phyloP scores from a whole-genome alignment of 345 rosid species.

The Gossypium herbaceum region DNA sequence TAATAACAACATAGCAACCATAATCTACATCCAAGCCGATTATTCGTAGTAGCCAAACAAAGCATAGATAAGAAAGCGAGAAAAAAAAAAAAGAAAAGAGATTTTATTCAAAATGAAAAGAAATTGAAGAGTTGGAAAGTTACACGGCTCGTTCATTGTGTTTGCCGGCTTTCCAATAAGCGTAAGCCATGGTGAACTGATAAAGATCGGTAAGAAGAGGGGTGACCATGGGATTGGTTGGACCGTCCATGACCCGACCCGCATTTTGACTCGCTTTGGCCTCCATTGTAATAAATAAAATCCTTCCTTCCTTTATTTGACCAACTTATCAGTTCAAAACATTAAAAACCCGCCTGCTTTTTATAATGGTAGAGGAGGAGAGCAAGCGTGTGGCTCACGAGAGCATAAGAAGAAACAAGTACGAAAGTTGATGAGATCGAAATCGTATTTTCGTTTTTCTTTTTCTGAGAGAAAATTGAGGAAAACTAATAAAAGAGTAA shows the following conservation, averaged over 20 bases:
- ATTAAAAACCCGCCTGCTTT: not conserved
- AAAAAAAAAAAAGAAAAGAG: not conserved
- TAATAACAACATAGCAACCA: not conserved
- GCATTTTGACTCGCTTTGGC: slow-evolving; percentile 16
- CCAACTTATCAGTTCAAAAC: not conserved
- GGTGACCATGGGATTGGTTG: slow-evolving; percentile 92
- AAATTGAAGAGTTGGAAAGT: slow-evolving; percentile 5
- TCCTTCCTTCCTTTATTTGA: not conserved
- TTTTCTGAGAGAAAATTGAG: not conserved
- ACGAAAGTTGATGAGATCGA: not conserved
- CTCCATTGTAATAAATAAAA: slow-evolving; percentile 22
- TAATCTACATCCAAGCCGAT: not conserved
- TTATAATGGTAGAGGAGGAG: not conserved
- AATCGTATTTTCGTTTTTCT: not conserved
- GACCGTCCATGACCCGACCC: slow-evolving; percentile 46
- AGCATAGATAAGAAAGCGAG: not conserved
- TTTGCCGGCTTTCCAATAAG: slow-evolving; percentile 97
- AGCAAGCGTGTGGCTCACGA: not conserved
- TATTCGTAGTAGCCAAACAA: slow-evolving; percentile 6
- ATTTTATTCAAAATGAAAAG: not conserved
- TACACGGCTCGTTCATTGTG: slow-evolving; percentile 83
- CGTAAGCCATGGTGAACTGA: slow-evolving; percentile 97
- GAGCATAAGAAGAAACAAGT: not conserved
- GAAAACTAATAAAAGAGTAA: not conserved
- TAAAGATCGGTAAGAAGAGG: slow-evolving; percentile 94